Percentiles rank a stretch among this genome's conserved stretches.
Evolutionary conservation across 1,284 basidiomycete genomes (phyloP).

Genomic region (Rhodotorula sp.): DNA sequence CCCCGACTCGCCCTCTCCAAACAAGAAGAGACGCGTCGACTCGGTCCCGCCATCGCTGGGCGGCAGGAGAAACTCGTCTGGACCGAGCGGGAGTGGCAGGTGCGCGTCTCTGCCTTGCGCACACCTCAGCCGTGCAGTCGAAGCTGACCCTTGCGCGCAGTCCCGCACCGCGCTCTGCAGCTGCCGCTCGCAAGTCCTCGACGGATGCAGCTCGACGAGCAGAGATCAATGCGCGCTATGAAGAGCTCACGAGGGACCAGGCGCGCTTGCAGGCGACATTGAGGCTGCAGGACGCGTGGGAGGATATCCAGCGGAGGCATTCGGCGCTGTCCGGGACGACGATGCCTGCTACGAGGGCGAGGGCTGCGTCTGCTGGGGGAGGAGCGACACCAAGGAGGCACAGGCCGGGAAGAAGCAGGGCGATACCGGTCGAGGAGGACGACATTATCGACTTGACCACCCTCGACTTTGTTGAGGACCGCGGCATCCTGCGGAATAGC

Average conservation of each 20-base stretch:
- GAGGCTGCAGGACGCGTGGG: constrained; percentile 21
- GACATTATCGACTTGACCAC: constrained; percentile 32
- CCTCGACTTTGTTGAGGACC: constrained; percentile 24
- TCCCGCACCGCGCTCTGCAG: not conserved
- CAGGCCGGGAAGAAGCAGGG: constrained; percentile 19
- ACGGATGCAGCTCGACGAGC: not conserved
- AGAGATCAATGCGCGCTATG: not conserved
- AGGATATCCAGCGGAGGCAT: constrained; percentile 28
- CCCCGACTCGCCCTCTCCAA: constrained; percentile 20
- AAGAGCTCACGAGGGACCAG: constrained; percentile 1
- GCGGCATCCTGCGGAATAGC: constrained; percentile 20
- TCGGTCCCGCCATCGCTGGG: not conserved
- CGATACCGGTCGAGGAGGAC: constrained; percentile 30
- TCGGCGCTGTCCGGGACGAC: not conserved
- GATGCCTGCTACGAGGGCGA: too few relatives aligned
- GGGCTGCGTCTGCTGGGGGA: too few relatives aligned
- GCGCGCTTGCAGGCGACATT: constrained; percentile 13
- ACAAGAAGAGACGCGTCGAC: constrained; percentile 25
- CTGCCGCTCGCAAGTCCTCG: not conserved
- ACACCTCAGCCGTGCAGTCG: not conserved
- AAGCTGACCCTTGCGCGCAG: not conserved
- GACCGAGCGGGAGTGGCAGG: not conserved
- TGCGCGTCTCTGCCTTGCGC: not conserved
- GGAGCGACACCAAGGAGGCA: not conserved
- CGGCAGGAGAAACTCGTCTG: too few relatives aligned